Base-by-base conservation (phyloP, 805 yeast genomes). In the Hanseniaspora vineae region DNA sequence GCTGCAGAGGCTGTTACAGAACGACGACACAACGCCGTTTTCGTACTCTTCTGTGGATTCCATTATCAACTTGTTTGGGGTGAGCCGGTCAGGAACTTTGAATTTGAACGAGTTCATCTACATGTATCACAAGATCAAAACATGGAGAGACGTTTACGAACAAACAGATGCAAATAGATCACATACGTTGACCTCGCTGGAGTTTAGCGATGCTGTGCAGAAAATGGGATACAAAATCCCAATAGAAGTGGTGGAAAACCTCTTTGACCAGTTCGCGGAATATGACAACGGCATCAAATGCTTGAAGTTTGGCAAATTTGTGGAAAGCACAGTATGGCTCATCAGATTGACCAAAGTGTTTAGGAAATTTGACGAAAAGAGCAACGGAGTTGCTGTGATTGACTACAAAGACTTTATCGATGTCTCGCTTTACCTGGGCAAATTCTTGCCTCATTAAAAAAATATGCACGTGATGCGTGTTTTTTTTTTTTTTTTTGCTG, bases 281-380 rank as follows among this genome's bases (percentile, higher is more conserved):
- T 61, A 59, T 35, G 52, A 58, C 19, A 59, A 60, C 39, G 57
- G 57, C 18, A 52, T 53, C 31, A 63, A 62, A 46, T 70, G 66
- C 49, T 59, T 86, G 63, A 78, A 83, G 50, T 86, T 86, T 61
- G 95, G 86, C 60, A 73, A 78, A 61, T 86, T 86, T 64, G 87
- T 86, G 23, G 95, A 86, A 59, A 73, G 84, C 47, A 71, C 86
- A 54, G 83, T 85, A 15, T 82, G 85, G 72, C 68, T 86, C 54
- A 72, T 85, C 58, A 76, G 85, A 52, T 72, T 84, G 52, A 84
- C 95, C 1, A 88, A 83, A 58, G 70, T 81, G 13, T 86, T 86
- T 68, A 82, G 84, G 57, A 80, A 79, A 58, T 84, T 75, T 60
- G 95, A 86, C 60, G 66, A 71, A 12, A 87, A 83, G 52, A 74